Conservation (phyloP, 352 stramenopile genomes). For the Phytophthora idaei region DNA sequence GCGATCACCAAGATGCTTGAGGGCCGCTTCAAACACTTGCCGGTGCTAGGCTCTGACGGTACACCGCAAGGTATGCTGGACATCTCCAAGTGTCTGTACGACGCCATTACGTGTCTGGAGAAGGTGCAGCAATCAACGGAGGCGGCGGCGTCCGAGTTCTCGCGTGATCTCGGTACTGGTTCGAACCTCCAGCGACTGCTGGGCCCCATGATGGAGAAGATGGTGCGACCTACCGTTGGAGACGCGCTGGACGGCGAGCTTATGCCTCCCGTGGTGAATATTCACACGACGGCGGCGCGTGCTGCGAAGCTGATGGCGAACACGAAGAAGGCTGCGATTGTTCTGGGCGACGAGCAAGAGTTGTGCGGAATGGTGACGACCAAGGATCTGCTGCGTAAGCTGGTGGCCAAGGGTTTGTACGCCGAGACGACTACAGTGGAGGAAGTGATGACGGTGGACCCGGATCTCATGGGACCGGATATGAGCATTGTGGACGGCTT, state of each 20-base stretch:
- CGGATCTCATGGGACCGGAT: slow-evolving; percentile 72
- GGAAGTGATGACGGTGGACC: slow-evolving; percentile 88
- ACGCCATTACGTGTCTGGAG: slow-evolving; percentile 88
- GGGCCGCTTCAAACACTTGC: slow-evolving; percentile 88
- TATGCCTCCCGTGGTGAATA: slow-evolving; percentile 77
- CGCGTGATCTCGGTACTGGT: slow-evolving; percentile 68
- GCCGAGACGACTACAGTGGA: slow-evolving; percentile 79
- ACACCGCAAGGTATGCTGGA: slow-evolving; percentile 87
- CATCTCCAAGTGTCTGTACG: slow-evolving; percentile 90
- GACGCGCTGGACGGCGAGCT: slow-evolving; percentile 81
- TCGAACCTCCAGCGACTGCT: slow-evolving; percentile 78
- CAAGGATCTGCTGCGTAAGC: slow-evolving; percentile 86
- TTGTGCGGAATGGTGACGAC: slow-evolving; percentile 87
- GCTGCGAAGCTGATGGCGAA: slow-evolving; percentile 87
- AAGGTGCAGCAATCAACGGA: slow-evolving; percentile 88
- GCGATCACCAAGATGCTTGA: slow-evolving; percentile 91
- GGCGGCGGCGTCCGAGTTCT: slow-evolving; percentile 79
- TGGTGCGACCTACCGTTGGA: slow-evolving; percentile 85
- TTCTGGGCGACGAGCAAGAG: slow-evolving; percentile 66
- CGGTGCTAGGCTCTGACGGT: slow-evolving; percentile 73
- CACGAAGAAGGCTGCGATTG: slow-evolving; percentile 87
- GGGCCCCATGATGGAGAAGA: slow-evolving; percentile 90
- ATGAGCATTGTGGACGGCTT: slow-evolving; percentile 86
- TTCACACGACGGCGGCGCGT: slow-evolving; percentile 70
- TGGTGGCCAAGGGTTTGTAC: slow-evolving; percentile 82